A percentile compares a stretch with the other conserved stretches of the same genome.
These are phyloP conservation scores for Tylopilus subfusipes DNA, from an alignment of 768 basidiomycete species.

Conservation along the genomic window DNA sequence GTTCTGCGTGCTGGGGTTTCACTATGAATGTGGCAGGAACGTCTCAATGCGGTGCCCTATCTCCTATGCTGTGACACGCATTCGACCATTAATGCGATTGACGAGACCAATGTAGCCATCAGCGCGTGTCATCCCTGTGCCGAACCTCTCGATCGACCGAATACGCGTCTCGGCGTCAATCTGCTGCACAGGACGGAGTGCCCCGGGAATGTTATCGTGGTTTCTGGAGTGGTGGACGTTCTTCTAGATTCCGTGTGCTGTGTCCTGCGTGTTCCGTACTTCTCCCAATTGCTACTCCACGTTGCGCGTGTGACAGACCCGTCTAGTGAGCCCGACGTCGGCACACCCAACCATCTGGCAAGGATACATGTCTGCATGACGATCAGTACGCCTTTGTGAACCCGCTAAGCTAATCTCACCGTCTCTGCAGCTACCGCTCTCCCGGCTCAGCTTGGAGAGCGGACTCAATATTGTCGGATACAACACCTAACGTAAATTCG, in stretches of 20 bases:
- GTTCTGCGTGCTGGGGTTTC: conserved; percentile 28
- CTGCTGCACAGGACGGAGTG: conserved; percentile 7
- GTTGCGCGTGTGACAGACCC: not conserved
- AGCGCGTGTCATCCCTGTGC: conserved; percentile 16
- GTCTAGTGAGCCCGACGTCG: too few species aligned
- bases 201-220: not conserved
- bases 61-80: conserved; percentile 15
- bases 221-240: conserved; percentile 1
- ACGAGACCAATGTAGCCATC: conserved; percentile 3
- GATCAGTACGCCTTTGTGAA: not conserved
- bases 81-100: conserved; percentile 2
- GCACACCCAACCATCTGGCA: not conserved
- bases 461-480: conserved; percentile 11
- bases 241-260: conserved; percentile 11
- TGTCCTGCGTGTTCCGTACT: conserved; percentile 2
- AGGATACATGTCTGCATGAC: not conserved
- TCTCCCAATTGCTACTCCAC: not conserved
- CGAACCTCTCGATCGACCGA: conserved; percentile 3
- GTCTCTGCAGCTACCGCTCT: not conserved
- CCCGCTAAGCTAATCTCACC: not conserved
- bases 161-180: conserved; percentile 6
- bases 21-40: conserved; percentile 10
- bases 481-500: conserved; percentile 31
- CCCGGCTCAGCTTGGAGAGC: conserved; percentile 1
- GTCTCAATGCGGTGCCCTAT: conserved; percentile 18